These are phyloP conservation scores for Theileria orientalis DNA, from an alignment of 169 alveolate genomes.

Conservation along the genomic window DNA sequence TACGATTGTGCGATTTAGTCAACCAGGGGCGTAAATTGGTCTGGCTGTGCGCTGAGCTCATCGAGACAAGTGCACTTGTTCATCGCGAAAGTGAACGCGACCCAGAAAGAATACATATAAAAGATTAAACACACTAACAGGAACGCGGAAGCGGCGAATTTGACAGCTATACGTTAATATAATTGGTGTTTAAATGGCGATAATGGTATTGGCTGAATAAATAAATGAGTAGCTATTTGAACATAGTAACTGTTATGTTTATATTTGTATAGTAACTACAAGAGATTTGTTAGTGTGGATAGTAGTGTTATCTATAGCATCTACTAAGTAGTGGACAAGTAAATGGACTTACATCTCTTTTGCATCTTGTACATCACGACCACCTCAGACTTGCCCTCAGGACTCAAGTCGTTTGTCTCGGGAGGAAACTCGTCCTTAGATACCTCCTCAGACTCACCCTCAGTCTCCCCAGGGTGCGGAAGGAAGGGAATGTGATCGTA, in stretches of 20 bases:
- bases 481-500: constrained; percentile 57
- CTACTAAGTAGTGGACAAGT: background rate
- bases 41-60: constrained; percentile 57
- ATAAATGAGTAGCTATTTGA: too few relatives aligned
- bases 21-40: constrained; percentile 64
- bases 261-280: background rate
- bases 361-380: constrained; percentile 63
- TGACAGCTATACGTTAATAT: constrained; percentile 30
- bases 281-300: background rate
- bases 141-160: constrained; percentile 58
- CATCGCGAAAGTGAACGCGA: constrained; percentile 54
- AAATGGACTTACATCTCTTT: constrained; percentile 38
- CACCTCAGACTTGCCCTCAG: constrained; percentile 63
- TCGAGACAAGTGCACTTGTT: constrained; percentile 66
- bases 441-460: constrained; percentile 69
- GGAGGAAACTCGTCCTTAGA: constrained; percentile 67
- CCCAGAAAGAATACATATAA: constrained; percentile 63
- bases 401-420: constrained; percentile 55
- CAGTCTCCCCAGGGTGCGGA: constrained; percentile 67
- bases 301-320: background rate
- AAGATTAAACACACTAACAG: constrained; percentile 34
- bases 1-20: constrained; percentile 22
- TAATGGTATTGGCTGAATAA: too few relatives aligned
- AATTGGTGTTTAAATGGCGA: too few relatives aligned
- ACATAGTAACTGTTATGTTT: too few relatives aligned